Base-by-base conservation (phyloP, 163 green algal species). In the Scenedesmus sp. region DNA sequence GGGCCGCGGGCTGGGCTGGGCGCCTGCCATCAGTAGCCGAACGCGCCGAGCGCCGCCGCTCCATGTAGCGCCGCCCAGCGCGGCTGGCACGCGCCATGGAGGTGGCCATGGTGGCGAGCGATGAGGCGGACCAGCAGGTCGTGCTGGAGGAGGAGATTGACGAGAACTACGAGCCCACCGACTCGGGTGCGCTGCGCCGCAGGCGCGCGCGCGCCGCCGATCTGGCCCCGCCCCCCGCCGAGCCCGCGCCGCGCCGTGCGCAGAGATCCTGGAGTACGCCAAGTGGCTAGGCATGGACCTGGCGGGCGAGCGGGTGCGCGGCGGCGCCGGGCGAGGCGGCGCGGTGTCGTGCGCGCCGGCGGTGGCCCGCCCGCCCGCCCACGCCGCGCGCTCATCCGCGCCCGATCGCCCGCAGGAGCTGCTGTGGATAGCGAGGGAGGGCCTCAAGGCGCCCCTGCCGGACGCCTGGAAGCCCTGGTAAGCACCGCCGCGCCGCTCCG, bases 391-490 rank as follows among this genome's bases (percentile, higher is more conserved):
- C 39, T 15, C 39, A 47, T n/a, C n/a, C 39, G 39, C 39, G 39
- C 39, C 39, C 10, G 39, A 15, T 20, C 17, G n/a, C n/a, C 28
- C 74, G 64, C 67, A 91, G 80, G 89, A 95, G 54, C 87, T 96
- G 5, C 83, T 97, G 29, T 97, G 91, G 91, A 93, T 97, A 57
- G 92, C 91, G 7, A 69, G 86, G 2, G 86, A 95, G 54, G 92
- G 92, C 1, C 69, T 97, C 5, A 94, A 93, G 60, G 90, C 90
- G 0, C 89, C 90, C 3, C 83, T 97, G 15, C 92, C 92, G 20
- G 74, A 87, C 11, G 62, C 89, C 28, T 97, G 92, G 92, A 97
- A 97, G 75, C 90, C 92, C n/a, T 96, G 88, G 88, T 93, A n/a
- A n/a, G n/a, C n/a, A n/a, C n/a, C n/a, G n/a, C n/a, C n/a, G n/a